Base-by-base conservation (phyloP, 1,284 basidiomycete genomes). In the Macrocystidia cucumis region DNA sequence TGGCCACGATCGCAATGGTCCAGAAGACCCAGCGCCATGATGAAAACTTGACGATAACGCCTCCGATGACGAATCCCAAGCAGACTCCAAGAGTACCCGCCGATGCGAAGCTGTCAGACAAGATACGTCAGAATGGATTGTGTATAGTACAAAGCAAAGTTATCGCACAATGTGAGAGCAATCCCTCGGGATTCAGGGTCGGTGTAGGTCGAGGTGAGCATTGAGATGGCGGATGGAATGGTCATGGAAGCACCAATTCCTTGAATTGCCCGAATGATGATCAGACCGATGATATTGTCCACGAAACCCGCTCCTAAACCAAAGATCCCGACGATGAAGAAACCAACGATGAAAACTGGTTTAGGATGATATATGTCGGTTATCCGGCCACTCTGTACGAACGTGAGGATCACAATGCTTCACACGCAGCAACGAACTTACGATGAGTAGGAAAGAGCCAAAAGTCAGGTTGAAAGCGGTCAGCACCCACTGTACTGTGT, bases 241-340 rank as follows among this genome's bases (percentile, higher is more conserved):
- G 44, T 46, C 26, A 46, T 40, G 7, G 44, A 43, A 25, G 43
- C 44, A 46, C 44, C 44, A 9, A 46, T 36, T 19, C 44, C 44
- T 40, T 46, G 44, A 9, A 46, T 23, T 3, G 44, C 43, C 18
- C 44, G 34, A 33, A 46, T 42, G 1, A 46, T 38, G 26, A 44
- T 44, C 13, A 46, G 17, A 43, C 44, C 44, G 5, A 38, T 40
- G 4, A 40, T 43, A 30, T 44, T 40, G 23, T 34, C 28, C 1
- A 43, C 22, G 21, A 46, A 46, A 3, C 44, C 44, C n/a, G 38
- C 39, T 26, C 44, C 40, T n/a, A 46, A 26, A 3, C 38, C 42
- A 27, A 43, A 42, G 11, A 46, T 2, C 9, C 44, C 44, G 12
- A 44, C 28, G 3, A 26, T 19, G 9, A 24, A 21, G 21, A 46